Conservation (phyloP, 169 alveolate genomes). For the Eimeria tenella region DNA sequence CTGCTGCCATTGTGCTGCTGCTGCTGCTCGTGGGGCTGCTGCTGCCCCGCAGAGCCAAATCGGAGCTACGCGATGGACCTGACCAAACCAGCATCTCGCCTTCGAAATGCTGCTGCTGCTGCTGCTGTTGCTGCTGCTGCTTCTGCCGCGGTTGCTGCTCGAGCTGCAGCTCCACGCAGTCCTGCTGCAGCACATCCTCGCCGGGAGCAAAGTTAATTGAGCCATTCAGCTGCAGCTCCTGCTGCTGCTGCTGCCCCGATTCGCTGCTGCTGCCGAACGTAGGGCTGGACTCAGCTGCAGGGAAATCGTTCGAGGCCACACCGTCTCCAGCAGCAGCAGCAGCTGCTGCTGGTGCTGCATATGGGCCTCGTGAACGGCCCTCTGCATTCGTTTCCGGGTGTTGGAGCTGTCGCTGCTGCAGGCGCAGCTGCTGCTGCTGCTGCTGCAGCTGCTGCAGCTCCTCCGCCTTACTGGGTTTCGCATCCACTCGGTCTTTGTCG, state of each 20-base stretch:
- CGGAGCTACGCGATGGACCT: not conserved
- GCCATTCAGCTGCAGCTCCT: slow-evolving; percentile 28
- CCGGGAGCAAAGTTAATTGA: not conserved
- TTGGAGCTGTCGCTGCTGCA: slow-evolving; percentile 16
- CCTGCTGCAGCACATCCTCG: not conserved
- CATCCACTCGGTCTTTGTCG: not conserved
- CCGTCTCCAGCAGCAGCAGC: not conserved
- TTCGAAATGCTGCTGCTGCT: slow-evolving; percentile 25
- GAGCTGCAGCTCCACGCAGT: not conserved
- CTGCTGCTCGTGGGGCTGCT: slow-evolving; percentile 24
- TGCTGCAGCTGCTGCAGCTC: slow-evolving; percentile 34
- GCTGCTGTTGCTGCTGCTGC: slow-evolving; percentile 55
- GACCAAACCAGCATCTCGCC: not conserved
- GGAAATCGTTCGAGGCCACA: not conserved
- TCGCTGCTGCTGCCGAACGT: slow-evolving; percentile 13
- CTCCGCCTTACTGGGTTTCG: not conserved
- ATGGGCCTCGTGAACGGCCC: not conserved
- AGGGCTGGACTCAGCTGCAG: not conserved
- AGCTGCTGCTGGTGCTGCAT: slow-evolving; percentile 12
- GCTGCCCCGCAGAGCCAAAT: not conserved
- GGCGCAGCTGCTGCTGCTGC: slow-evolving; percentile 26
- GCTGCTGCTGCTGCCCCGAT: not conserved
- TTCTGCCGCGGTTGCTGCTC: slow-evolving; percentile 1
- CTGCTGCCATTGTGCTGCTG: not conserved
- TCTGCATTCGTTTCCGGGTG: not conserved